These are phyloP conservation scores for Hypholoma sublateritium DNA, from an alignment of 768 basidiomycete genomes.

Conservation along the genomic window DNA sequence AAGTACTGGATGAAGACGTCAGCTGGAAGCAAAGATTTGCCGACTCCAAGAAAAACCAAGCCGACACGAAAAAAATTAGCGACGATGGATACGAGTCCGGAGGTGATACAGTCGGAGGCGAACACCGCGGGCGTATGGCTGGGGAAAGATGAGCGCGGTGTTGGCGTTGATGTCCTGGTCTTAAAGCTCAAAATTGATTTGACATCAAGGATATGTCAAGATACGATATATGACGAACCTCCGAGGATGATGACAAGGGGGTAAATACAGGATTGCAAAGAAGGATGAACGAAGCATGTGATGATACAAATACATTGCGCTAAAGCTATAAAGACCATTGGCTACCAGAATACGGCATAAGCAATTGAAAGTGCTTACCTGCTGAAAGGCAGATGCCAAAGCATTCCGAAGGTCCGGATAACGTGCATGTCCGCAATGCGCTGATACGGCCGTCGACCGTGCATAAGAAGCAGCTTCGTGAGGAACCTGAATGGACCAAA, in stretches of 20 bases:
- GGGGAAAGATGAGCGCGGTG: slow-evolving; percentile 89
- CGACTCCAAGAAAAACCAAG: slow-evolving; percentile 73
- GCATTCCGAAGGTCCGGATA: slow-evolving; percentile 91
- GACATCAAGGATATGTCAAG: neutral
- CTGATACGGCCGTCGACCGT: slow-evolving; percentile 97
- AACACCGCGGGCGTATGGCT: slow-evolving; percentile 94
- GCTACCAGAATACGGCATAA: neutral
- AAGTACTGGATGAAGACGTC: slow-evolving; percentile 32
- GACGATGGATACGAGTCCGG: slow-evolving; percentile 61
- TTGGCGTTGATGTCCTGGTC: slow-evolving; percentile 94
- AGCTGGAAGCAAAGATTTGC: slow-evolving; percentile 83
- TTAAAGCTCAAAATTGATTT: slow-evolving; percentile 55
- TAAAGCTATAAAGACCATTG: slow-evolving; percentile 60
- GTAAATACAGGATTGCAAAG: slow-evolving; percentile 93
- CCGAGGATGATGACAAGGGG: slow-evolving; percentile 85
- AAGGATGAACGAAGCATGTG: slow-evolving; percentile 93
- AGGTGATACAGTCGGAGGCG: slow-evolving; percentile 79
- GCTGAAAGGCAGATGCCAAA: slow-evolving; percentile 93
- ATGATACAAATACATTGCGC: slow-evolving; percentile 92
- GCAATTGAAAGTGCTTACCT: slow-evolving; percentile 44
- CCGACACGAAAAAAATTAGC: slow-evolving; percentile 36
- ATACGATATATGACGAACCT: slow-evolving; percentile 43
- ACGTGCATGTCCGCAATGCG: slow-evolving; percentile 97
- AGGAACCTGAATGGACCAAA: slow-evolving; percentile 97
- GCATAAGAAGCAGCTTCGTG: slow-evolving; percentile 87